Evolutionary conservation across 2,329 filamentous ascomycete species (phyloP).

Genomic region (Trichoderma atrobrunneum): DNA sequence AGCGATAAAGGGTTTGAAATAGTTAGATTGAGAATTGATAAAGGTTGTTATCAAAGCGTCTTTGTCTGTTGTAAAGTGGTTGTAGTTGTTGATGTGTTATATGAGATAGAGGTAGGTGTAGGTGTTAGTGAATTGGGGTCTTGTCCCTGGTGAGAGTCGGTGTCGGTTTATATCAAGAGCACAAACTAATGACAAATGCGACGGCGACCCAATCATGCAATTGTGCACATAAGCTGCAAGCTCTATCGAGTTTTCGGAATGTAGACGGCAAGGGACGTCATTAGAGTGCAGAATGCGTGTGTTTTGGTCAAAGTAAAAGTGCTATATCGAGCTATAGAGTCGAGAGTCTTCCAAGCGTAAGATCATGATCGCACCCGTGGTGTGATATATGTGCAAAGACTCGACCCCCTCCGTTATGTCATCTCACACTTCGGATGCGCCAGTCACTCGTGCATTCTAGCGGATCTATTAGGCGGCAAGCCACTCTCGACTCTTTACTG

Average conservation of each 20-base stretch:
- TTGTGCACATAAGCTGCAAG: constrained; percentile 18
- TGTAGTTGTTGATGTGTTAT: background rate
- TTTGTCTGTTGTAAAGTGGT: background rate
- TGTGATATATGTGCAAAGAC: constrained; percentile 18
- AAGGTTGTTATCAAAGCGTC: background rate
- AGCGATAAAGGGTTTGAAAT: background rate
- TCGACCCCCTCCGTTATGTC: constrained; percentile 16
- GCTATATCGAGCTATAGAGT: constrained; percentile 8
- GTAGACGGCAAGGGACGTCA: constrained; percentile 6
- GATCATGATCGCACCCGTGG: constrained; percentile 17
- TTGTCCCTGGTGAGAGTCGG: constrained; percentile 8
- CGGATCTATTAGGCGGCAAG: constrained; percentile 18
- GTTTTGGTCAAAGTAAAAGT: background rate
- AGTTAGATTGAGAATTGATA: background rate
- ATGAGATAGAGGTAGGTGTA: background rate
- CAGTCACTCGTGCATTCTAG: constrained; percentile 18
- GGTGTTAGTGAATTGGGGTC: background rate
- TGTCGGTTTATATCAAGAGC: constrained; percentile 16
- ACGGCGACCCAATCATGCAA: constrained; percentile 15
- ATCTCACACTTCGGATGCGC: constrained; percentile 15
- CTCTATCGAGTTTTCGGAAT: constrained; percentile 16
- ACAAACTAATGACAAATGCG: background rate
- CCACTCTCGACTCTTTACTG: constrained; percentile 17
- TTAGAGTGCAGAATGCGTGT: constrained; percentile 12
- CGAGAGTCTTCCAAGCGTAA: constrained; percentile 11